A percentile compares a stretch with the other conserved stretches of the same genome.
Evolutionary conservation across 306 rosid genomes (phyloP).

Genomic region (Lupinus albus): DNA sequence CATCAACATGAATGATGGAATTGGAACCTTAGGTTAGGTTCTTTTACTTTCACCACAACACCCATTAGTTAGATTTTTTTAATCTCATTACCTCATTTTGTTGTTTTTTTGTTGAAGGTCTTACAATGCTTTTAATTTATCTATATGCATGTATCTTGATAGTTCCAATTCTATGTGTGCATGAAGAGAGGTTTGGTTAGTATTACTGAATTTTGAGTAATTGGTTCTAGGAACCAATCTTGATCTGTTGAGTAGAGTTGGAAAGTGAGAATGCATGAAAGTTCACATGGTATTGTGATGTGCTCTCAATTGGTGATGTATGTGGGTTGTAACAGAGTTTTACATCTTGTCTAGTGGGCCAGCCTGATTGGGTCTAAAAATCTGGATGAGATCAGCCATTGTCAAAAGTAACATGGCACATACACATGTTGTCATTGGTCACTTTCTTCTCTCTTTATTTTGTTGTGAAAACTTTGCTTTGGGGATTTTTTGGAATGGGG

Average conservation of each 20-base stretch:
- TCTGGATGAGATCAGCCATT: constrained; percentile 42
- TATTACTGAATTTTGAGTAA: constrained; percentile 36
- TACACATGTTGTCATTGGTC: constrained; percentile 45
- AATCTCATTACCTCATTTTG: background rate
- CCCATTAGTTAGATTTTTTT: constrained; percentile 43
- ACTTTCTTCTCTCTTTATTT: constrained; percentile 31
- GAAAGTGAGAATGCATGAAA: constrained; percentile 25
- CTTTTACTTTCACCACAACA: constrained; percentile 6
- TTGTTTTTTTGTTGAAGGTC: constrained; percentile 9
- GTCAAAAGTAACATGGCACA: constrained; percentile 44
- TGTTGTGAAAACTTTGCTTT: constrained; percentile 33
- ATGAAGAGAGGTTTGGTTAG: constrained; percentile 31
- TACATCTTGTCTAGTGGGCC: constrained; percentile 45
- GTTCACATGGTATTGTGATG: constrained; percentile 35
- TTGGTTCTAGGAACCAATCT: constrained; percentile 34
- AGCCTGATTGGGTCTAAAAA: constrained; percentile 33
- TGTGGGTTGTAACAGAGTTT: constrained; percentile 42
- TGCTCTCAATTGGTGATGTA: constrained; percentile 28
- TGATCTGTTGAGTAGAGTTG: constrained; percentile 20
- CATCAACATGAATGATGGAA: background rate
- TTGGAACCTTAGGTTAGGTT: constrained; percentile 22
- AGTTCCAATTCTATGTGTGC: constrained; percentile 27
- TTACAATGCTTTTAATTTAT: constrained; percentile 17
- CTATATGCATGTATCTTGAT: constrained; percentile 35
- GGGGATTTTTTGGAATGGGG: constrained; percentile 40